A percentile compares a stretch with the other conserved stretches of the same genome.
Evolutionary conservation across 225 moss, liverwort and hornwort genomes (phyloP).

Genomic region (Pseudisothecium myosuroides): DNA sequence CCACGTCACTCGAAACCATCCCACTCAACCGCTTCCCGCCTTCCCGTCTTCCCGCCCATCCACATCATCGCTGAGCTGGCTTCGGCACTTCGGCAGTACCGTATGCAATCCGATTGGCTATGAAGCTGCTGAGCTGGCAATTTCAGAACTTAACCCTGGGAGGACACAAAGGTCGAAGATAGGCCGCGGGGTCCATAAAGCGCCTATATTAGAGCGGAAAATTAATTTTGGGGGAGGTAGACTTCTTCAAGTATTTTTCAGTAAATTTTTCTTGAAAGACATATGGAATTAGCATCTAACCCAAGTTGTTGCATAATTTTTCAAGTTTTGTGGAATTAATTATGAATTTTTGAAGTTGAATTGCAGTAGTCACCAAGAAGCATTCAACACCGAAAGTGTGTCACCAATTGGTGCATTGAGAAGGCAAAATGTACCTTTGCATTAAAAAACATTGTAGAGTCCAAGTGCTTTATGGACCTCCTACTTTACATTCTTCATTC

Average conservation of each 20-base stretch:
- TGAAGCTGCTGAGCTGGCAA: neutral
- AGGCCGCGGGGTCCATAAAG: no score
- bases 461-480: fast-evolving
- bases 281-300: neutral
- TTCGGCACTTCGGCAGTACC: no score
- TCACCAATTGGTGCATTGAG: neutral
- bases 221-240: neutral
- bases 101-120: neutral
- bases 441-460: fast-evolving
- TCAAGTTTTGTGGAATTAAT: neutral
- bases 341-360: neutral
- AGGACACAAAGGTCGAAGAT: neutral
- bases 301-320: neutral
- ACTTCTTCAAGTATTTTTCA: no score
- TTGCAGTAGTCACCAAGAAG: neutral
- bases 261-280: neutral
- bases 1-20: neutral
- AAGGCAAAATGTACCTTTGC: neutral
- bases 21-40: neutral
- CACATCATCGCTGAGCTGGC: neutral
- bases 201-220: neutral
- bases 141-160: neutral
- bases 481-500: neutral
- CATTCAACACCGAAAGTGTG: neutral
- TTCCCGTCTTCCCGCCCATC: neutral